Evolutionary conservation across 305 asterid genomes (phyloP), one percentile per base, ranked within the genome.

Genomic region (Fraxinus nigra): DNA sequence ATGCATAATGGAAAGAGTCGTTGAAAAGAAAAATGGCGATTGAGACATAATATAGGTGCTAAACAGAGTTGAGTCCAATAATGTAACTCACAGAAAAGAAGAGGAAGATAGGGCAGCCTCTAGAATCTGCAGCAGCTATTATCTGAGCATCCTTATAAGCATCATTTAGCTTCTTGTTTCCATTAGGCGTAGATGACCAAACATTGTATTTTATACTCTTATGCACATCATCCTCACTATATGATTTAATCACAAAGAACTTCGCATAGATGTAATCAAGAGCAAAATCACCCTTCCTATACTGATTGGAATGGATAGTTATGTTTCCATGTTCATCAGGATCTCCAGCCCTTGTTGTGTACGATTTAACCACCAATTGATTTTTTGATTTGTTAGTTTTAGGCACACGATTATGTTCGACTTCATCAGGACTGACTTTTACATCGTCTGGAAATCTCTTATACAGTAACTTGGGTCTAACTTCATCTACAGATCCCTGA

Each of bases 161-260:
- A 85, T 83, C 85, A 84, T 86, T 86, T 70, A 96, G 93, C 91
- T 93, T 94, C 92, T 86, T 92, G 88, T 96, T 94, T 61, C 98
- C 98, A 83, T 93, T 93, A 18, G 98, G 97, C 1, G 99, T 96
- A 67, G 99, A 96, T 11, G 99, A 96, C 99, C 99, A 96, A 38
- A 96, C 95, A 75, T 88, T 91, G 84, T 96, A 94, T 88, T 96
- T 96, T 61, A 96, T 87, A 85, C 99, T 92, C 89, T 96, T 96
- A 79, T 96, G 99, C 86, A 96, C 97, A 81, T 95, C 98, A 87
- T 95, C 99, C 90, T 95, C 99, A 77, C 97, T 92, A 80, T 94
- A 96, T 0, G 98, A 96, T 82, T 96, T 96, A 83, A 96, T 96
- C 67, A 96, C 97, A 67, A 96, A 94, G 88, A 96, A 96, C 88